Evolutionary conservation across 768 basidiomycete species (phyloP).

Genomic region (Tremella mesenterica): DNA sequence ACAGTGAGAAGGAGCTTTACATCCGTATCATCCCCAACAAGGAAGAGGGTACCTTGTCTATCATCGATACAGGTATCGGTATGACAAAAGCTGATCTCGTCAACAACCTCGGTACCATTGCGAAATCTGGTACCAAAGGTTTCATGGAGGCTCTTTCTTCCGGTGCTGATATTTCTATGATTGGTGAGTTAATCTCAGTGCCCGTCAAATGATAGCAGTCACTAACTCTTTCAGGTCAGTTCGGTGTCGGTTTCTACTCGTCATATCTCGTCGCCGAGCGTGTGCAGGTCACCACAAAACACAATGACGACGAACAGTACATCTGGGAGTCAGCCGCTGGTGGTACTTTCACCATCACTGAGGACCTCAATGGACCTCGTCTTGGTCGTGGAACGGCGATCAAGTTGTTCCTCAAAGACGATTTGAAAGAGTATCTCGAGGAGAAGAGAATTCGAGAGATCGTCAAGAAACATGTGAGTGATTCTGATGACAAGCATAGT

Average conservation of each 20-base stretch:
- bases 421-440: slow-evolving; percentile 97
- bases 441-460: slow-evolving; percentile 99
- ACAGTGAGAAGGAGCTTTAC: slow-evolving; percentile 81
- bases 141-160: slow-evolving; percentile 93
- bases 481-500: neutral
- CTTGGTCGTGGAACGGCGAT: slow-evolving; percentile 87
- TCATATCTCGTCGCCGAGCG: slow-evolving; percentile 98
- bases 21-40: slow-evolving; percentile 93
- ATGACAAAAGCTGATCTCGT: slow-evolving; percentile 99
- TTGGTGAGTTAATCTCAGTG: slow-evolving; percentile 53
- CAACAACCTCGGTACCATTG: slow-evolving; percentile 71
- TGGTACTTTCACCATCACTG: slow-evolving; percentile 98
- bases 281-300: slow-evolving; percentile 97
- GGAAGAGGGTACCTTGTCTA: slow-evolving; percentile 80
- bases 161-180: slow-evolving; percentile 63
- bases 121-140: slow-evolving; percentile 59
- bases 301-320: slow-evolving; percentile 99
- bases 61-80: slow-evolving; percentile 94
- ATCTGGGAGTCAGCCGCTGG: slow-evolving; percentile 99
- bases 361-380: slow-evolving; percentile 76
- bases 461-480: slow-evolving; percentile 82
- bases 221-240: slow-evolving; percentile 50
- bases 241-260: slow-evolving; percentile 99
- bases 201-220: neutral
- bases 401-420: slow-evolving; percentile 77